Evolutionary conservation across 257 asterid genomes (phyloP).

Genomic region (Capsicum baccatum): DNA sequence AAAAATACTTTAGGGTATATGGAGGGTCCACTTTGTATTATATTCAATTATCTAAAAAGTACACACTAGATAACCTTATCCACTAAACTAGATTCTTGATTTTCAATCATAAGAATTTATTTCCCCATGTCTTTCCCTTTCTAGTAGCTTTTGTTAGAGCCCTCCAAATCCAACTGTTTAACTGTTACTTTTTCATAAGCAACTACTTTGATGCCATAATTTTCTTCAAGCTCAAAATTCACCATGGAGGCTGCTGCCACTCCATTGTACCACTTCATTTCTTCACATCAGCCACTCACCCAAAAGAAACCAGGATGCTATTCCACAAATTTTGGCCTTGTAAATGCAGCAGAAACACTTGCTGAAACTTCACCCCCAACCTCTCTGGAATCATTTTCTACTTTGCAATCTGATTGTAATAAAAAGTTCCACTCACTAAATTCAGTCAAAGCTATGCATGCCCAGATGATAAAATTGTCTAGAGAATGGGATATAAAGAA

Average conservation of each 20-base stretch:
- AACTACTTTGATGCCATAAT: slow-evolving; percentile 23
- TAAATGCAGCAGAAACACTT: slow-evolving; percentile 42
- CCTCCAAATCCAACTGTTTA: slow-evolving; percentile 21
- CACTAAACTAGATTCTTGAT: slow-evolving; percentile 28
- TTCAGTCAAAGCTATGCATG: slow-evolving; percentile 57
- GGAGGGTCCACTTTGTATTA: neutral
- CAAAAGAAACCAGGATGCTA: slow-evolving; percentile 33
- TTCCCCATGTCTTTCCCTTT: neutral
- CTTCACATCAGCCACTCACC: slow-evolving; percentile 30
- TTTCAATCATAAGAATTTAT: neutral
- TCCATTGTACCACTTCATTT: slow-evolving; percentile 41
- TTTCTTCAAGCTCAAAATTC: slow-evolving; percentile 21
- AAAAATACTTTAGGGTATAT: neutral
- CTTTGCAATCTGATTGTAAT: slow-evolving; percentile 27
- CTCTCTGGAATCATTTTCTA: slow-evolving; percentile 37
- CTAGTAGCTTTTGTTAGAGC: neutral
- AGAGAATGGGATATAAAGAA: slow-evolving; percentile 33
- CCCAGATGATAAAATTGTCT: slow-evolving; percentile 60
- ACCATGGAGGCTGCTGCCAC: slow-evolving; percentile 54
- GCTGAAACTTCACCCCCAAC: slow-evolving; percentile 38
- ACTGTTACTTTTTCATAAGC: slow-evolving; percentile 20
- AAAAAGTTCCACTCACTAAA: slow-evolving; percentile 37
- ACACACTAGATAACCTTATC: slow-evolving; percentile 47
- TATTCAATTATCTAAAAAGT: neutral
- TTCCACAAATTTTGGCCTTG: slow-evolving; percentile 38